These are phyloP conservation scores for Jimgerdemannia flammicorona DNA, from an alignment of 192 early-diverging fungal species.

Conservation along the genomic window DNA sequence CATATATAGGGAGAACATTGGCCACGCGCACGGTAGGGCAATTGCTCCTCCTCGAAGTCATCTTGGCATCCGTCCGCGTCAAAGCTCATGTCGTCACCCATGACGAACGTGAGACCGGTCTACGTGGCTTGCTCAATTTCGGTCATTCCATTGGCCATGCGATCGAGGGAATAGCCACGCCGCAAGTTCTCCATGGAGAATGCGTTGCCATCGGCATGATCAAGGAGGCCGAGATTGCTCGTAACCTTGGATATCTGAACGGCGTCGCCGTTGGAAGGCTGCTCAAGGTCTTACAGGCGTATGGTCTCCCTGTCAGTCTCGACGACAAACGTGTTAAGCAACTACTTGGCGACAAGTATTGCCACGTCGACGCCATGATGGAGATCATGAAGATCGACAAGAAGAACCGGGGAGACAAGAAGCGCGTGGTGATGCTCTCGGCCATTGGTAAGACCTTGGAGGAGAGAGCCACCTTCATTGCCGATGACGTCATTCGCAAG, in stretches of 20 bases:
- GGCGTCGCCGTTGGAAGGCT: slow-evolving; percentile 86
- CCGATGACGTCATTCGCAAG: slow-evolving; percentile 81
- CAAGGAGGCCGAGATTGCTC: slow-evolving; percentile 90
- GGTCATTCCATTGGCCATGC: slow-evolving; percentile 97
- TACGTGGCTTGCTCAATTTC: slow-evolving; percentile 95
- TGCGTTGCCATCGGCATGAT: slow-evolving; percentile 95
- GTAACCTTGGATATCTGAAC: slow-evolving; percentile 81
- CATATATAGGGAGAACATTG: slow-evolving; percentile 41
- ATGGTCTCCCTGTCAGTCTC: slow-evolving; percentile 83
- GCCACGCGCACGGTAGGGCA: slow-evolving; percentile 62
- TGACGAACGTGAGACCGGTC: slow-evolving; percentile 92
- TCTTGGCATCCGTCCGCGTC: slow-evolving; percentile 83
- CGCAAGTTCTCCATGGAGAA: slow-evolving; percentile 92
- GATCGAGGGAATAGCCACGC: slow-evolving; percentile 88
- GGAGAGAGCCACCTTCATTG: slow-evolving; percentile 73
- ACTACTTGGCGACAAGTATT: slow-evolving; percentile 54
- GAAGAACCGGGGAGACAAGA: slow-evolving; percentile 90
- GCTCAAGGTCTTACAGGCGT: slow-evolving; percentile 75
- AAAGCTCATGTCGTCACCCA: slow-evolving; percentile 94
- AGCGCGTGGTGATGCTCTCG: slow-evolving; percentile 84
- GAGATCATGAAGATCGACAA: slow-evolving; percentile 94
- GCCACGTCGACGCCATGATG: slow-evolving; percentile 82
- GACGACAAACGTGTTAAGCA: slow-evolving; percentile 73
- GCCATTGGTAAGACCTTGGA: slow-evolving; percentile 85
- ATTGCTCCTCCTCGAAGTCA: slow-evolving; percentile 71